These are phyloP conservation scores for Pythium aquatile DNA, from an alignment of 352 stramenopile species.

Conservation along the genomic window DNA sequence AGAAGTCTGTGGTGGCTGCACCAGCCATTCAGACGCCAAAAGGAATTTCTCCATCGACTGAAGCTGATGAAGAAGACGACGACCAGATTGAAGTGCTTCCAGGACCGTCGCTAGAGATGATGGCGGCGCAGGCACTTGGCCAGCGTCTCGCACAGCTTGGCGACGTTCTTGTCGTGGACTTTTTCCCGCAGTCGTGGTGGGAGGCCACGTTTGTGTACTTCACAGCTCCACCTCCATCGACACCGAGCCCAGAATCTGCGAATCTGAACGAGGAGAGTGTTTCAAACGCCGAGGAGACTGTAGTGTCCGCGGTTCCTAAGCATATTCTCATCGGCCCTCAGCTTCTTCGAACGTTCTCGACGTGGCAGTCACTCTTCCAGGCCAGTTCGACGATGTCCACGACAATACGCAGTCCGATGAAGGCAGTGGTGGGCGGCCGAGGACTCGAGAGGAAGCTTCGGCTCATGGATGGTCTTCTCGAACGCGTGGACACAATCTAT, in stretches of 20 bases:
- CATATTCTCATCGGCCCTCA: conserved; percentile 24
- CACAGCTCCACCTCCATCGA: not conserved
- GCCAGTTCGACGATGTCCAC: not conserved
- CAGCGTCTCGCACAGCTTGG: conserved; percentile 13
- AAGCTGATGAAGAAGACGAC: not conserved
- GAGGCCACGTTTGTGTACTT: conserved; percentile 29
- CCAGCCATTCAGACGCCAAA: conserved; percentile 2
- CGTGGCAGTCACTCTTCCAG: conserved; percentile 40
- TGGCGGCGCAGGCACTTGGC: conserved; percentile 21
- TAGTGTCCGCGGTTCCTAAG: not conserved
- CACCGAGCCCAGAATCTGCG: too few species aligned
- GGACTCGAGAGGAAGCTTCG: conserved; percentile 54
- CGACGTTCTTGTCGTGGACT: conserved; percentile 14
- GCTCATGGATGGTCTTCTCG: conserved; percentile 61
- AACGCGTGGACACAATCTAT: conserved; percentile 56
- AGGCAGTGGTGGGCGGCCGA: conserved; percentile 55
- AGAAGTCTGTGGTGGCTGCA: conserved; percentile 8
- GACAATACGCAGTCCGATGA: conserved; percentile 14
- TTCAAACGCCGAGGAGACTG: not conserved
- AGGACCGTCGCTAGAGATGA: conserved; percentile 27
- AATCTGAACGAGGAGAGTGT: not conserved
- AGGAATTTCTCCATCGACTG: not conserved
- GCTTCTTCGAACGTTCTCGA: conserved; percentile 14
- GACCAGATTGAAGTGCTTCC: conserved; percentile 17
- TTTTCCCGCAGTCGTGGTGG: conserved; percentile 28